Conservation (phyloP, 768 basidiomycete genomes). For the Termitomyces sp. region DNA sequence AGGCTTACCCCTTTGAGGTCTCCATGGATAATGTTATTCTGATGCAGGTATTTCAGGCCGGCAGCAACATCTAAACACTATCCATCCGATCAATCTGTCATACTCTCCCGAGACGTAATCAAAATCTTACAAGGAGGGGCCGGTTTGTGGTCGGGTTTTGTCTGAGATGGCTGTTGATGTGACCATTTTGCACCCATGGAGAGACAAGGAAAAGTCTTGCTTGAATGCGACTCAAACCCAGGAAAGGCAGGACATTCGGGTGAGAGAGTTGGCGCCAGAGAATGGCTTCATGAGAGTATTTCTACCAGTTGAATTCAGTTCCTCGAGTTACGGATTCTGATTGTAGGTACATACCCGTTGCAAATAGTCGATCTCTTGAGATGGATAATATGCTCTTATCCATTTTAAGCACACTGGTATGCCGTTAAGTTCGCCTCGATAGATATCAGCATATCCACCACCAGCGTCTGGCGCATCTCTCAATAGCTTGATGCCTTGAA, state of each 20-base stretch:
- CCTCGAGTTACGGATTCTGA: too few species aligned
- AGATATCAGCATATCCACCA: not conserved
- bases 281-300: not conserved
- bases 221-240: too few species aligned
- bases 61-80: not conserved
- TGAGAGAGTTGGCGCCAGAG: too few species aligned
- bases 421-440: not conserved
- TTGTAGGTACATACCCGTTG: not conserved
- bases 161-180: not conserved
- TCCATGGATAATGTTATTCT: not conserved
- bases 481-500: not conserved
- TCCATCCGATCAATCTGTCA: not conserved
- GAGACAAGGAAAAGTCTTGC: too few species aligned
- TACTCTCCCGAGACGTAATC: not conserved
- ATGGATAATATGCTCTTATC: not conserved
- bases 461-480: too few species aligned
- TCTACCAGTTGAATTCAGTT: too few species aligned
- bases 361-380: not conserved
- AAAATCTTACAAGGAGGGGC: too few species aligned
- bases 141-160: not conserved
- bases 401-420: not conserved
- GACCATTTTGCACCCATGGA: too few species aligned
- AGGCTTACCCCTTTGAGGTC: not conserved
- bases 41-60: not conserved
- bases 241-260: too few species aligned